These are phyloP conservation scores for Umbelopsis isabellina DNA, from an alignment of 192 early-diverging fungal genomes.

Conservation along the genomic window DNA sequence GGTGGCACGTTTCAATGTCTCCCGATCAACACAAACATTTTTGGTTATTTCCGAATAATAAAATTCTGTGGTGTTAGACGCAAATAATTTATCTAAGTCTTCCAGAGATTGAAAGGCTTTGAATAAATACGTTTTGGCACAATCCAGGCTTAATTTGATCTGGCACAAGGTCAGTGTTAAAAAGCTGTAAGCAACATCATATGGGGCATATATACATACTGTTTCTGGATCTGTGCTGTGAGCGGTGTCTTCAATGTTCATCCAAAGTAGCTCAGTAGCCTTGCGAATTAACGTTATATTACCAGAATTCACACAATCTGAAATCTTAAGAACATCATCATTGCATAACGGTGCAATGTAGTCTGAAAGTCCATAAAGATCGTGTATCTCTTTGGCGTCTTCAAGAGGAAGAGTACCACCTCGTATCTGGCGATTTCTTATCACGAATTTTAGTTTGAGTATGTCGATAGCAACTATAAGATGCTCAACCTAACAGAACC, in stretches of 20 bases:
- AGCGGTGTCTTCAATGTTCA: neutral
- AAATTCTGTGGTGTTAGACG: neutral
- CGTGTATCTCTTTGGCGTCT: too few relatives aligned
- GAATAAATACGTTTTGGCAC: neutral
- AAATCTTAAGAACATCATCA: neutral
- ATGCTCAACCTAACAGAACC: neutral
- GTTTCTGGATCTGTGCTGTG: too few relatives aligned
- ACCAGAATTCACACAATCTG: neutral
- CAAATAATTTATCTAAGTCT: neutral
- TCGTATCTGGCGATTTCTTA: neutral
- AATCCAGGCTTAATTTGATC: neutral
- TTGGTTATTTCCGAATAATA: neutral
- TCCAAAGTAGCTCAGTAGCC: neutral
- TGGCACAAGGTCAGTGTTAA: neutral
- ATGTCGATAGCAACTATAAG: neutral
- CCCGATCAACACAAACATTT: neutral
- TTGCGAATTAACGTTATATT: conserved; percentile 8
- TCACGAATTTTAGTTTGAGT: neutral
- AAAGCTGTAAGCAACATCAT: neutral
- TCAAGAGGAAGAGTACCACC: too few relatives aligned
- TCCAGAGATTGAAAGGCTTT: neutral
- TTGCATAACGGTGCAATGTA: too few relatives aligned
- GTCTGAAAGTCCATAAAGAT: too few relatives aligned
- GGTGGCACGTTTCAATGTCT: neutral
- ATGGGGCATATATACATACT: neutral